Evolutionary conservation across 2,329 filamentous ascomycete species (phyloP), one percentile per base, ranked within the genome.

Genomic region (Epichloe sibirici): DNA sequence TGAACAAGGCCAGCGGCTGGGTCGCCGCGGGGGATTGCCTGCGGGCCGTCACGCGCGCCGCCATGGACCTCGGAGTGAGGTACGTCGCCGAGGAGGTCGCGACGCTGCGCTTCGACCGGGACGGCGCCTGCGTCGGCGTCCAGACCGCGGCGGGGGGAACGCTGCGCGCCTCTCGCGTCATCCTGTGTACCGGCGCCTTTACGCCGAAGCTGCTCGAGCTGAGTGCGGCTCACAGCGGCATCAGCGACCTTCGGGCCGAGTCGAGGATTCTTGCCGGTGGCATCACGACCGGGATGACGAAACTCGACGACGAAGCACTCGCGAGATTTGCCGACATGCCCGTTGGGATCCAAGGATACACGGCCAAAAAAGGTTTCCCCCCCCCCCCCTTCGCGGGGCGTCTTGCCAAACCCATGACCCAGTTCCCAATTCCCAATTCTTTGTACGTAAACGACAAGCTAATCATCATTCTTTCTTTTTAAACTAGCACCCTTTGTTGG

Each of bases 1-100:
- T 83, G 45, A 84, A 84, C 68, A 75, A 72, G 59, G 76, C 74
- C 31, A 81, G 79, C 62, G 81, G 81, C 1, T 85, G 79, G 78
- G 80, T 74, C 6, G 78, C 78, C n/a, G 81, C 82, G 2, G 78
- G 77, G 3, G 78, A 82, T 57, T 72, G 74, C 34, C 62, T 85
- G 54, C 64, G 70, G 49, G 76, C 74, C 1, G 71, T 83, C 8
- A 83, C 78, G 1, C 71, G 73, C 37, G 69, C 69, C 53, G 71
- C 71, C 15, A 58, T 83, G 5, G 69, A 74, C 46, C 62, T 79
- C 6, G 81, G 82, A 1, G 81, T 83, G 55, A 74, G 75, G 61
- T 85, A 83, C 53, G 70, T 80, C 9, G 70, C 69, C 0, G 77
- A 73, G 15, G 76, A 82, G 51, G 72, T 78, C 2, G 62, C 68